Evolutionary conservation across 139 green algal genomes (phyloP).

Genomic region (Limnomonas spitsbergensis): DNA sequence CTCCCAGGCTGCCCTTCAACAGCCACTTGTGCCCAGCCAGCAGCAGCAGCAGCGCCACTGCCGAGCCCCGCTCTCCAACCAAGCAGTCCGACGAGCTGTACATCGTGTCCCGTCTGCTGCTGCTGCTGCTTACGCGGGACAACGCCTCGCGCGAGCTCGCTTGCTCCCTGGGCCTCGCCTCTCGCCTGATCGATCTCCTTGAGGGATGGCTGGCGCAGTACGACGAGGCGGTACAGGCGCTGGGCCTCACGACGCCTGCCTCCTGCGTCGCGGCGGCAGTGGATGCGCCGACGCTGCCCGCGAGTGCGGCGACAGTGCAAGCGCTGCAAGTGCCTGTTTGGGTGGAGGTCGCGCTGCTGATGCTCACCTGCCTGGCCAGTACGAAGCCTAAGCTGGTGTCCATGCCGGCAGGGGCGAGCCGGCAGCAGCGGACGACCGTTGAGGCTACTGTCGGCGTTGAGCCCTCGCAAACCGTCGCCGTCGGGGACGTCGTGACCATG

Average conservation of each 20-base stretch:
- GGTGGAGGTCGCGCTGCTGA: conserved; percentile 74
- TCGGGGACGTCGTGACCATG: too few relatives aligned
- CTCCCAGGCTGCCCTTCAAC: too few relatives aligned
- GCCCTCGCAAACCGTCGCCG: too few relatives aligned
- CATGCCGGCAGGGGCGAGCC: too few relatives aligned
- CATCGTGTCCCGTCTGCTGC: conserved; percentile 59
- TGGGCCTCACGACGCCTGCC: neutral
- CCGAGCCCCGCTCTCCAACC: neutral
- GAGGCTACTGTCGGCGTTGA: too few relatives aligned
- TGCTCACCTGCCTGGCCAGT: conserved; percentile 63
- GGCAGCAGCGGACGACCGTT: too few relatives aligned
- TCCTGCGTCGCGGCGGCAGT: neutral
- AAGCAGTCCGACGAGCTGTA: conserved; percentile 24
- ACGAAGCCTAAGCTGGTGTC: conserved; percentile 18
- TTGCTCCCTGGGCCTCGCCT: neutral
- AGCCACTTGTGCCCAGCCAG: too few relatives aligned
- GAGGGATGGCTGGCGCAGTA: neutral
- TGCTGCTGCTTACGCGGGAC: conserved; percentile 71
- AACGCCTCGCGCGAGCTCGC: conserved; percentile 36
- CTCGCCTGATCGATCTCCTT: neutral
- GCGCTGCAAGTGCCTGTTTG: conserved; percentile 67
- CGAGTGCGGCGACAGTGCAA: neutral
- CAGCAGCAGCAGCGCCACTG: neutral
- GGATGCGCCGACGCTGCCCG: neutral
- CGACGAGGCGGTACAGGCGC: neutral